Evolutionary conservation across 2,329 filamentous ascomycete genomes (phyloP).

Genomic region (Hypomyces perniciosus): DNA sequence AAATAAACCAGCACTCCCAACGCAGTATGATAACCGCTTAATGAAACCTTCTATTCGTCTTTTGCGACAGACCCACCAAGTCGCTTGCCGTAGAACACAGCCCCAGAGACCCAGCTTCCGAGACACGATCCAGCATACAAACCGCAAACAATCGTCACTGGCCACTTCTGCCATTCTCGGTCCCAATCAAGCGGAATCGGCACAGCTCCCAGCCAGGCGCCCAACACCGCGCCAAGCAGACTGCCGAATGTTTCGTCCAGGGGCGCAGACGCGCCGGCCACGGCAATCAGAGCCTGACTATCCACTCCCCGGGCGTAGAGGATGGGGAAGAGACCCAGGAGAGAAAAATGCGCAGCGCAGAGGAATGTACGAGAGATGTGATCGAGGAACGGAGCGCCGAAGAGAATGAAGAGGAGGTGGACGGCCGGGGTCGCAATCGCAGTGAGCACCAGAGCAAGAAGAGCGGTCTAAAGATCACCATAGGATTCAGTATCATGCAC

Average conservation of each 20-base stretch:
- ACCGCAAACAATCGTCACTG: constrained; percentile 81
- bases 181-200: constrained; percentile 98
- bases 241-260: constrained; percentile 82
- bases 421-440: constrained; percentile 61
- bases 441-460: constrained; percentile 52
- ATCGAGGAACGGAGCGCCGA: constrained; percentile 84
- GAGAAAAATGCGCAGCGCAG: constrained; percentile 71
- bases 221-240: constrained; percentile 68
- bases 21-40: too few species aligned
- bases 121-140: constrained; percentile 71
- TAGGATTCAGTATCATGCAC: constrained; percentile 1
- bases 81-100: constrained; percentile 41
- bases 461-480: constrained; percentile 30
- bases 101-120: constrained; percentile 59
- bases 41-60: constrained; percentile 22
- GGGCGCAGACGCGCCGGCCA: constrained; percentile 61
- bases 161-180: constrained; percentile 98
- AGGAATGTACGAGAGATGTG: constrained; percentile 74
- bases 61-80: constrained; percentile 24
- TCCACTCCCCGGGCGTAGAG: constrained; percentile 84
- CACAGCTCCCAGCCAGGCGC: constrained; percentile 88
- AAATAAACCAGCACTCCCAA: neutral
- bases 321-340: constrained; percentile 72
- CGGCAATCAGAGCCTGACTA: constrained; percentile 59
- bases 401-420: constrained; percentile 67